Percentiles rank a stretch among this genome's conserved stretches.
Conservation (phyloP, 2,329 filamentous ascomycete genomes). For the Ceratocystis diversiconidia region DNA sequence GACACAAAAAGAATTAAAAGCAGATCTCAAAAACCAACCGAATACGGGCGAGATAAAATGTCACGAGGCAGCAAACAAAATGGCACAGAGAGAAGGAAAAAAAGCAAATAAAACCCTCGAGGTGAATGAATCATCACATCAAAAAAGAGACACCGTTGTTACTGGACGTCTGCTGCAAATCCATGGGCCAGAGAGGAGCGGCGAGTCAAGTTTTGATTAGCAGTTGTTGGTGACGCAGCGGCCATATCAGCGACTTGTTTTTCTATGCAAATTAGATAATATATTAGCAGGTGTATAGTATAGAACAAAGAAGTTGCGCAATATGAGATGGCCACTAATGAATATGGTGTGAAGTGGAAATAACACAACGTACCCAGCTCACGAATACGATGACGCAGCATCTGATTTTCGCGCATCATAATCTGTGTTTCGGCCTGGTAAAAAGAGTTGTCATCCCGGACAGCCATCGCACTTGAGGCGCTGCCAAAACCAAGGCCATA, state of each 20-base stretch:
- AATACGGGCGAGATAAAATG: no score
- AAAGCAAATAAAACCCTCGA: background rate
- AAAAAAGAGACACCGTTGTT: background rate
- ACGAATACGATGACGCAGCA: conserved; percentile 60
- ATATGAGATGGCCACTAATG: background rate
- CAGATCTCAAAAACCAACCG: background rate
- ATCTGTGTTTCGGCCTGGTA: conserved; percentile 74
- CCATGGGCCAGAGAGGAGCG: conserved; percentile 34
- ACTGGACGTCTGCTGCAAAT: background rate
- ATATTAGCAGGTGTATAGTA: conserved; percentile 18
- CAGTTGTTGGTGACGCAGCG: conserved; percentile 21
- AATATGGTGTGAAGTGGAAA: background rate
- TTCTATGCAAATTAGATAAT: conserved; percentile 26
- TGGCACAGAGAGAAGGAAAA: background rate
- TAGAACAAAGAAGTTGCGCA: background rate
- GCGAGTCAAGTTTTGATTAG: conserved; percentile 34
- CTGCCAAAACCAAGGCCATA: conserved; percentile 20
- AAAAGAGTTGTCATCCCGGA: conserved; percentile 60
- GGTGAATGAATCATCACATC: background rate
- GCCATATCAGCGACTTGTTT: conserved; percentile 36
- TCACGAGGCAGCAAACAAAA: no score
- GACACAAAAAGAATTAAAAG: background rate
- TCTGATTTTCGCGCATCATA: conserved; percentile 65
- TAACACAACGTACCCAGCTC: conserved; percentile 46
- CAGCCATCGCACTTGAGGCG: conserved; percentile 31